These are phyloP conservation scores for Schizothecium vesticola DNA, from an alignment of 495 filamentous ascomycete genomes.

Conservation along the genomic window DNA sequence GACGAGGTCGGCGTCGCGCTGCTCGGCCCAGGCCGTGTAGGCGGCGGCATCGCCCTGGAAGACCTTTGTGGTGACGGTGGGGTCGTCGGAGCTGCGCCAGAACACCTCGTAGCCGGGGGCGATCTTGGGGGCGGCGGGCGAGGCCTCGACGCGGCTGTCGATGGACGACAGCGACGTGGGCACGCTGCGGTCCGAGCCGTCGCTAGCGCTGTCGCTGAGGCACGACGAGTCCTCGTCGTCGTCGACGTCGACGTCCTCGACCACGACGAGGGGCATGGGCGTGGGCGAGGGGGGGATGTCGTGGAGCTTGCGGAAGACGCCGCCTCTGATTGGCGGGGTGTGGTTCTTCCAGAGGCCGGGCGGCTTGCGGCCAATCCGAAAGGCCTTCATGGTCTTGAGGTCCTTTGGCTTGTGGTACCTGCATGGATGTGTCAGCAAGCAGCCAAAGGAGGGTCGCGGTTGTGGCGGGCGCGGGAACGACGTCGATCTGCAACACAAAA, in stretches of 20 bases:
- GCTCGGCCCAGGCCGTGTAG: constrained; percentile 27
- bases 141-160: neutral
- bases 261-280: neutral
- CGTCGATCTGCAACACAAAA: neutral
- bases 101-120: neutral
- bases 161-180: neutral
- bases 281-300: neutral
- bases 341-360: constrained; percentile 73
- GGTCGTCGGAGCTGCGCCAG: neutral
- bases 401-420: constrained; percentile 71
- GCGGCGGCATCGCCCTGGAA: constrained; percentile 17
- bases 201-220: neutral
- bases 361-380: constrained; percentile 67
- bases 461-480: neutral
- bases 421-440: constrained; percentile 22
- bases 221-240: constrained; percentile 4
- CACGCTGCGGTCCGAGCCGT: neutral
- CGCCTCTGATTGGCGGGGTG: constrained; percentile 77
- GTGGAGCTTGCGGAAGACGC: constrained; percentile 55
- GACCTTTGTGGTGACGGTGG: neutral
- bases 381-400: constrained; percentile 62
- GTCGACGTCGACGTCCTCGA: constrained; percentile 5
- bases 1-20: constrained; percentile 35
- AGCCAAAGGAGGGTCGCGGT: neutral
- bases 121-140: neutral